Evolutionary conservation across 1,284 basidiomycete species (phyloP).

Genomic region (Ceratobasidium sp.): DNA sequence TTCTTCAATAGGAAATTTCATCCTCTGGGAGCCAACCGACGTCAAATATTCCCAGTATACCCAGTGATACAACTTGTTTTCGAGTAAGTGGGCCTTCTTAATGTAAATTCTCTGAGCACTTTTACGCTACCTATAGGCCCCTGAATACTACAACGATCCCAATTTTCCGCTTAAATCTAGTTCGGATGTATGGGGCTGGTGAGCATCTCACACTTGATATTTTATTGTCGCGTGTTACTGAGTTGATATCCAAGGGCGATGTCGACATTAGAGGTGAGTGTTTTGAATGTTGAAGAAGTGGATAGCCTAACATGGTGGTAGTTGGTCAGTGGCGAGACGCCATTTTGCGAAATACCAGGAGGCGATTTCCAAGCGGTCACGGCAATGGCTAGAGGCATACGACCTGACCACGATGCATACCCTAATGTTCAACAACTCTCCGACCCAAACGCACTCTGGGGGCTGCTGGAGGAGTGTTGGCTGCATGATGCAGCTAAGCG

Average conservation of each 20-base stretch:
- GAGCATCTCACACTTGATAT: background rate
- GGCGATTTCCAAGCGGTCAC: background rate
- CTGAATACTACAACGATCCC: background rate
- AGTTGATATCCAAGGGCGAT: constrained; percentile 1
- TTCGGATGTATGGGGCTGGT: constrained; percentile 31
- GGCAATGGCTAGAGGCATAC: background rate
- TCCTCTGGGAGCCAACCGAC: no score
- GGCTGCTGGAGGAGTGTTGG: constrained; percentile 24
- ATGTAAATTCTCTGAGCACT: no score
- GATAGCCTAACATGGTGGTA: background rate
- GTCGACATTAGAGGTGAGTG: constrained; percentile 10
- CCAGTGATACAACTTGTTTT: no score
- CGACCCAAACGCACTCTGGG: constrained; percentile 12
- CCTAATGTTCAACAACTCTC: background rate
- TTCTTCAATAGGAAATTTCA: no score
- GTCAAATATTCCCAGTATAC: no score
- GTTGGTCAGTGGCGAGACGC: background rate
- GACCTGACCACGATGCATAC: background rate
- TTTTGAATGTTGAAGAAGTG: no score
- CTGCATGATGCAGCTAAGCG: background rate
- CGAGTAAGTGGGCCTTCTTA: no score
- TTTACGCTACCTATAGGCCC: background rate
- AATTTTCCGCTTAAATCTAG: background rate
- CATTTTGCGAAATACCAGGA: background rate
- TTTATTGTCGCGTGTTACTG: background rate